These are phyloP conservation scores for Stagonosporopsis vannaccii DNA, from an alignment of 2,329 filamentous ascomycete species.

Conservation along the genomic window DNA sequence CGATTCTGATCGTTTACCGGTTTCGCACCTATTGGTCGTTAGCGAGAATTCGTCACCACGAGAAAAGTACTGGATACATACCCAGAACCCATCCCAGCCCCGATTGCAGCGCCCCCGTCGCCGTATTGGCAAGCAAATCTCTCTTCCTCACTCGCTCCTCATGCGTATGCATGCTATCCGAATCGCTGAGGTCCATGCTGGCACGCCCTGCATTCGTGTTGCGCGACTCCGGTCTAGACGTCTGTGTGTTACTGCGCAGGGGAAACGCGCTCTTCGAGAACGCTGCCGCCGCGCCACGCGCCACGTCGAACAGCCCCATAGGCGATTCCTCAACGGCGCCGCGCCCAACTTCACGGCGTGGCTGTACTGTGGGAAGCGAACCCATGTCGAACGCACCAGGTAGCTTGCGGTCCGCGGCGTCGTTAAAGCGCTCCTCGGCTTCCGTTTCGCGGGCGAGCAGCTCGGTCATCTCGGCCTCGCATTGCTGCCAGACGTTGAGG, in stretches of 20 bases:
- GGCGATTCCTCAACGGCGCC: slow-evolving; percentile 57
- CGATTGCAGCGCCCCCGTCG: slow-evolving; percentile 67
- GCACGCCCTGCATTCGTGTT: slow-evolving; percentile 23
- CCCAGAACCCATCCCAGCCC: slow-evolving; percentile 72
- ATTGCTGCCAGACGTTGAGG: slow-evolving; percentile 75
- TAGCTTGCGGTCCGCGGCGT: slow-evolving; percentile 65
- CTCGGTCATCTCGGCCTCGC: slow-evolving; percentile 77
- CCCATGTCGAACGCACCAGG: slow-evolving; percentile 55
- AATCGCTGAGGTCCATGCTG: slow-evolving; percentile 48
- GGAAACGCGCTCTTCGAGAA: slow-evolving; percentile 58
- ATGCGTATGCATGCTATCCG: slow-evolving; percentile 34
- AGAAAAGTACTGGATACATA: slow-evolving; percentile 28
- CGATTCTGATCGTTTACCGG: slow-evolving; percentile 32
- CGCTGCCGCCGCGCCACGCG: slow-evolving; percentile 57
- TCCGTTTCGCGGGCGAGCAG: slow-evolving; percentile 71
- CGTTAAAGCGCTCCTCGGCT: slow-evolving; percentile 75
- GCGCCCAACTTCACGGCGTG: slow-evolving; percentile 51
- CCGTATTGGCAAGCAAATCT: slow-evolving; percentile 73
- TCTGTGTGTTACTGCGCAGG: slow-evolving; percentile 36
- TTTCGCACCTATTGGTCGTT: slow-evolving; percentile 34
- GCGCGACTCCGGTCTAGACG: slow-evolving; percentile 10
- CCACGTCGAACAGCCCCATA: slow-evolving; percentile 62
- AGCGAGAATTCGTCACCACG: background rate
- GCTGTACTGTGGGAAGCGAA: slow-evolving; percentile 45
- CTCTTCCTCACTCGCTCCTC: slow-evolving; percentile 67